Conservation (phyloP, 2,329 filamentous ascomycete genomes). For the Bretziella fagacearum region DNA sequence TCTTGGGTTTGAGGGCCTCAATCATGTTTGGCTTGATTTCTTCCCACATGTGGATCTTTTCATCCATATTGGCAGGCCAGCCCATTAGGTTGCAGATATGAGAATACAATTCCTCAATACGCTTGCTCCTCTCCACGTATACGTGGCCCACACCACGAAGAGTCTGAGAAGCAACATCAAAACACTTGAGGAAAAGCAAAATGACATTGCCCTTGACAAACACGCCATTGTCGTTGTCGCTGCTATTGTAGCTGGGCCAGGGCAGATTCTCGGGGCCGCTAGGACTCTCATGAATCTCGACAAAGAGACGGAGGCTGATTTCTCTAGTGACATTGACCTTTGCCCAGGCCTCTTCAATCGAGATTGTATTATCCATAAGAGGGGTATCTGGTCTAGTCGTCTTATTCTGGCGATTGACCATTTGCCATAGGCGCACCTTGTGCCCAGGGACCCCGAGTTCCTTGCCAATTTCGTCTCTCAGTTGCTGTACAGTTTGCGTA, state of each 20-base stretch:
- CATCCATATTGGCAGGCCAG: constrained; percentile 54
- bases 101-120: constrained; percentile 67
- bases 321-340: constrained; percentile 43
- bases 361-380: constrained; percentile 59
- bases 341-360: constrained; percentile 50
- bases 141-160: constrained; percentile 65
- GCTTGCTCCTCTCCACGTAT: constrained; percentile 76
- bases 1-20: constrained; percentile 79
- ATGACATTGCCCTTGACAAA: constrained; percentile 47
- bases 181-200: constrained; percentile 83
- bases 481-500: constrained; percentile 58
- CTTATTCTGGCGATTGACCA: constrained; percentile 98
- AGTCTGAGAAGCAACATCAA: constrained; percentile 60
- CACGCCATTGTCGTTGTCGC: constrained; percentile 37
- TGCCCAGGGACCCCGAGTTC: constrained; percentile 52
- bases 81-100: constrained; percentile 67
- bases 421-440: constrained; percentile 73
- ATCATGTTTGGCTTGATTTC: constrained; percentile 99
- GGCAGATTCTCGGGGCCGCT: constrained; percentile 49
- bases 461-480: constrained; percentile 51
- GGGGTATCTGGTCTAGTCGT: constrained; percentile 82
- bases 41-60: constrained; percentile 60
- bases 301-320: constrained; percentile 67
- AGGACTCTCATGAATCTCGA: constrained; percentile 56
- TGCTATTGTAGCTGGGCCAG: constrained; percentile 52